Base-by-base conservation (phyloP, 1,139 yeast genomes). In the Candida sojae region DNA sequence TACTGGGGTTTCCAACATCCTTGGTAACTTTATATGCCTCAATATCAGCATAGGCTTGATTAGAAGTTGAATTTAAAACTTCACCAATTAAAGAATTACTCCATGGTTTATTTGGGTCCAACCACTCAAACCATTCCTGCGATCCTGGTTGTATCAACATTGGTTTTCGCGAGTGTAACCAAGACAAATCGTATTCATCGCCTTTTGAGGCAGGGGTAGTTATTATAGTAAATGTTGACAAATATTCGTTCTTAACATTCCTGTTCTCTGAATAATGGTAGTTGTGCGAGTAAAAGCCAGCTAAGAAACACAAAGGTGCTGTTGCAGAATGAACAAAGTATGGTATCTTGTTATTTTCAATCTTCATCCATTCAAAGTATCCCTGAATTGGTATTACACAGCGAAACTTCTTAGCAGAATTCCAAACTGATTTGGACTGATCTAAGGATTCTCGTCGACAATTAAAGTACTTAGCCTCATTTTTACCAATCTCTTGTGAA, bases 161-260 rank as follows among this genome's bases (percentile, higher is more conserved):
- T 0, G 97, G 97, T 80, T 88, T 89, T 28, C 97, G 71, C 1
- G 70, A 64, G 61, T 91, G 97, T 5, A 91, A 66, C 89, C 92
- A 86, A 39, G 73, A 67, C 49, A 90, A 57, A 48, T 78, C 79
- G 47, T 78, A 78, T 7, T 55, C 47, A 46, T 73, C 80, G 5
- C 58, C 55, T 13, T 67, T 62, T 0, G 81, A 75, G 0, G 96
- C 93, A 0, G 82, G 79, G 0, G 86, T 86, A 0, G 97, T 91
- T 3, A 89, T 73, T 1, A 91, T 80, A 0, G 96, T 83, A 57
- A 80, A 91, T 0, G 87, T 77, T 28, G 80, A 77, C 13, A 79
- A 53, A 44, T 60, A 68, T 11, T 67, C 57, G 10, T 55, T 45
- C 7, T 57, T 60, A 21, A 62, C 62, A 36, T 61, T 55, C 17